These are phyloP conservation scores for Plantago major DNA, from an alignment of 257 asterid species.

Conservation along the genomic window DNA sequence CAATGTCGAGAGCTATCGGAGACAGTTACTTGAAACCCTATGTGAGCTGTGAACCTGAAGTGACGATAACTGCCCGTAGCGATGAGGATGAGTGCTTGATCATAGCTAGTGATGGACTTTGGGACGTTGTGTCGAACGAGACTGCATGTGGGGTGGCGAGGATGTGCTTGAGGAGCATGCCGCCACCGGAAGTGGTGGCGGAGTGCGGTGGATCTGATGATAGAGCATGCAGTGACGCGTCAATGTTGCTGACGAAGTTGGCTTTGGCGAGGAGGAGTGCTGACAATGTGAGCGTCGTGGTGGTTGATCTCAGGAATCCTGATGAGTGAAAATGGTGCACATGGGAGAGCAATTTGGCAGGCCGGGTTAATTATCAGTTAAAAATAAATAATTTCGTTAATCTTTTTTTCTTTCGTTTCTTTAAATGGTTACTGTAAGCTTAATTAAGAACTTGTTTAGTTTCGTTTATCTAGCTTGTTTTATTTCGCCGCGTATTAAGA, in stretches of 20 bases:
- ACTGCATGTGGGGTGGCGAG: slow-evolving; percentile 60
- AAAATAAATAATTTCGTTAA: too few relatives aligned
- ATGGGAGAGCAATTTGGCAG: neutral
- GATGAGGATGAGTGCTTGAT: slow-evolving; percentile 66
- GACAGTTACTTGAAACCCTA: slow-evolving; percentile 71
- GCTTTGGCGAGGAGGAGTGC: slow-evolving; percentile 66
- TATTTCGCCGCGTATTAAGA: too few relatives aligned
- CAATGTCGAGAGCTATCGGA: slow-evolving; percentile 86
- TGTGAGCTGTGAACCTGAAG: slow-evolving; percentile 70
- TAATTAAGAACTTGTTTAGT: too few relatives aligned
- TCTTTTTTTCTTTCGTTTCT: neutral
- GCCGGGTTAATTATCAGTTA: neutral
- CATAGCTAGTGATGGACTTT: slow-evolving; percentile 74
- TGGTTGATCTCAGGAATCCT: slow-evolving; percentile 46
- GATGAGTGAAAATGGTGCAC: neutral
- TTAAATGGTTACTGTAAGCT: too few relatives aligned
- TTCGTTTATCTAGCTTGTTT: too few relatives aligned
- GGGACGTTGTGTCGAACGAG: slow-evolving; percentile 79
- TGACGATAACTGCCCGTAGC: slow-evolving; percentile 49
- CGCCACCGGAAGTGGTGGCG: neutral
- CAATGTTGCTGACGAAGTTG: slow-evolving; percentile 54
- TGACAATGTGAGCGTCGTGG: slow-evolving; percentile 67
- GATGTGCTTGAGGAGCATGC: slow-evolving; percentile 47
- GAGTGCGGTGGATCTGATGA: slow-evolving; percentile 25
- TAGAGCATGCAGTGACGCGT: slow-evolving; percentile 52